A percentile compares a stretch with the other conserved stretches of the same genome.
phyloP scores from a whole-genome alignment of 2,329 filamentous ascomycete genomes.

The Talaromyces sp. region DNA sequence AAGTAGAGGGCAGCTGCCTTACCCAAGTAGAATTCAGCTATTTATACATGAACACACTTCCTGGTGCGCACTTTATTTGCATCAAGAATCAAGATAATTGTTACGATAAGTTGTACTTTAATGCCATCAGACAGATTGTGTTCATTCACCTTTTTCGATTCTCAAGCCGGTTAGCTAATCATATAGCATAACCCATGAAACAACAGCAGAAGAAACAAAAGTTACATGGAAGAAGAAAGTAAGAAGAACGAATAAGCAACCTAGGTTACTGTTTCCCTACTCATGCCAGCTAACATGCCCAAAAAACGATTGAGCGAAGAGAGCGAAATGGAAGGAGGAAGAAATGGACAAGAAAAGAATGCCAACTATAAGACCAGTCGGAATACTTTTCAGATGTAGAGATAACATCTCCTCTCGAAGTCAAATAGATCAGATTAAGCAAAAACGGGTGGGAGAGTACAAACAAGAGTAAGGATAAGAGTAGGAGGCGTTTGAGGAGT shows the following conservation, averaged over 20 bases:
- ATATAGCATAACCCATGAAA: background rate
- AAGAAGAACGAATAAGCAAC: background rate
- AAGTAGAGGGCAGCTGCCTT: background rate
- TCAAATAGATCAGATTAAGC: background rate
- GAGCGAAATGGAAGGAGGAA: background rate
- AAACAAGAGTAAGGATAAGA: background rate
- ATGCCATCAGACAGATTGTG: background rate
- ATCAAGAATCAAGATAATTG: background rate
- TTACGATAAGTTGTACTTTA: background rate
- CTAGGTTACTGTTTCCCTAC: background rate
- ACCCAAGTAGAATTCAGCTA: background rate
- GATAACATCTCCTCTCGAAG: background rate
- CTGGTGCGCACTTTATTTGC: background rate
- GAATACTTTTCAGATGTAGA: constrained; percentile 8
- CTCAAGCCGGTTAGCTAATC: background rate
- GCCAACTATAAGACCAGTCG: background rate
- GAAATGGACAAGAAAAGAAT: constrained; percentile 10
- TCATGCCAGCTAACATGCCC: background rate
- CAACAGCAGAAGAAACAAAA: background rate
- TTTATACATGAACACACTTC: background rate
- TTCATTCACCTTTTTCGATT: background rate
- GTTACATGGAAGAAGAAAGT: background rate
- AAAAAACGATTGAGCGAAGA: background rate
- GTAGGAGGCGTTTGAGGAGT: background rate
- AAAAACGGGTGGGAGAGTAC: background rate